These are phyloP conservation scores for Talaromyces stipitatus DNA, from an alignment of 495 filamentous ascomycete species.

Conservation along the genomic window DNA sequence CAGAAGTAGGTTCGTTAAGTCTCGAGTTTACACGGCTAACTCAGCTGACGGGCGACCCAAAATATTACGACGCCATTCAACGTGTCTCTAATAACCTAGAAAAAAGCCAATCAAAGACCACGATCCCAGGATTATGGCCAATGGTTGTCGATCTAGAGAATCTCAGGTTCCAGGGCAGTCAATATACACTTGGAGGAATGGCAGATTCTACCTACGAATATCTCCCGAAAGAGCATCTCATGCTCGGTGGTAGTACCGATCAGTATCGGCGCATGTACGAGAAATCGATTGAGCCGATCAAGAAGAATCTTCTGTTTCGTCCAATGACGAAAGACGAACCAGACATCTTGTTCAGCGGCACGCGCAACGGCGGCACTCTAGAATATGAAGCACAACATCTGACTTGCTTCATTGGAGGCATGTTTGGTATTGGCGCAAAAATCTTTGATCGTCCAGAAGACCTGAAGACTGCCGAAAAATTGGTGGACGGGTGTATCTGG, in stretches of 20 bases:
- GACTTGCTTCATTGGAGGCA: constrained; percentile 55
- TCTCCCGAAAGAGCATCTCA: constrained; percentile 72
- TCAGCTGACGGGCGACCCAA: constrained; percentile 75
- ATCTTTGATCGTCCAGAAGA: constrained; percentile 49
- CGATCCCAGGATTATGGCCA: constrained; percentile 78
- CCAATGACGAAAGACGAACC: constrained; percentile 66
- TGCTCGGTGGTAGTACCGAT: constrained; percentile 70
- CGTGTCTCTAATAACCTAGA: constrained; percentile 78
- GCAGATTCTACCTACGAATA: constrained; percentile 96
- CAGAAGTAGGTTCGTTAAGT: constrained; percentile 80
- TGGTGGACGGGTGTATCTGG: constrained; percentile 54
- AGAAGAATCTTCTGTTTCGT: constrained; percentile 73
- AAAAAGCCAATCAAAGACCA: constrained; percentile 58
- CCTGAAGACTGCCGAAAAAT: constrained; percentile 44
- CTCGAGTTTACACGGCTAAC: constrained; percentile 92
- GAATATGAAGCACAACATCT: constrained; percentile 48
- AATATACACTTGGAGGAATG: constrained; percentile 76
- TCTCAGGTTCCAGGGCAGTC: constrained; percentile 34
- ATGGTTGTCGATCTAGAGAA: constrained; percentile 58
- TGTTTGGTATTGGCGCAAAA: constrained; percentile 52
- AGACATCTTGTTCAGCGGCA: constrained; percentile 71
- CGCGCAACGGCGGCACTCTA: constrained; percentile 21
- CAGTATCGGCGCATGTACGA: constrained; percentile 80
- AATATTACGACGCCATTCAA: constrained; percentile 90
- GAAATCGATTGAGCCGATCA: constrained; percentile 58